phyloP scores from a whole-genome alignment of 495 filamentous ascomycete species.

The Tricharina praecox region DNA sequence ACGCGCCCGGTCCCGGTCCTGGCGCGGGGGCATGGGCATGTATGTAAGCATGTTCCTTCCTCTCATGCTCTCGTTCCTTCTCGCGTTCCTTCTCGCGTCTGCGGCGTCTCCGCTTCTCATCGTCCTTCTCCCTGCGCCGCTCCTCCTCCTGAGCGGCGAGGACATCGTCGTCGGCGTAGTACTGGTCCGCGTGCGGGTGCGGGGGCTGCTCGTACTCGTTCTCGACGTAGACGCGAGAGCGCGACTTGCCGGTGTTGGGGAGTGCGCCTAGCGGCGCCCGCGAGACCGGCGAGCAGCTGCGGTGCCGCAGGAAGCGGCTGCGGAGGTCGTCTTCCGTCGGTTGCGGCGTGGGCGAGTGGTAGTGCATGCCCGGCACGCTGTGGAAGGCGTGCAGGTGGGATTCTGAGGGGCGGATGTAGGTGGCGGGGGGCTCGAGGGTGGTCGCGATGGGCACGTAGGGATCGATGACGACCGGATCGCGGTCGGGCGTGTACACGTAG shows the following conservation, averaged over 20 bases:
- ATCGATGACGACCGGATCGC: neutral
- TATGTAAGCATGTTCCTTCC: neutral
- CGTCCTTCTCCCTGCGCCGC: neutral
- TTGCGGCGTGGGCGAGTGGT: neutral
- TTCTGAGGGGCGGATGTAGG: neutral
- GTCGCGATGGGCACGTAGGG: neutral
- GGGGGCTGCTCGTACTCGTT: neutral
- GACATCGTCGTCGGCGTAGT: neutral
- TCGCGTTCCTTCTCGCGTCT: neutral
- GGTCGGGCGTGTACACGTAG: neutral
- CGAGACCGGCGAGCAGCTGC: neutral
- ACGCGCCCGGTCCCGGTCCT: neutral
- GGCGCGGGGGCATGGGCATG: neutral
- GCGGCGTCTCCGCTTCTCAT: neutral
- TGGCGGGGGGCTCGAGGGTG: neutral
- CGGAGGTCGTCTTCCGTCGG: neutral
- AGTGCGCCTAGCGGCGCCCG: neutral
- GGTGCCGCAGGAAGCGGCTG: slow-evolving; percentile 6
- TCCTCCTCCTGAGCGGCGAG: neutral
- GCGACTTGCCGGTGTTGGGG: neutral
- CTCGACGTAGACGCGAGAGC: neutral
- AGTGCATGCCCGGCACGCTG: neutral
- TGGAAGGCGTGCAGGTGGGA: neutral
- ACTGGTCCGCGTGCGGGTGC: neutral
- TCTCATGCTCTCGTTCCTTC: neutral